phyloP scores from a whole-genome alignment of 2,329 filamentous ascomycete genomes.

The Rhynchosporium secalis region DNA sequence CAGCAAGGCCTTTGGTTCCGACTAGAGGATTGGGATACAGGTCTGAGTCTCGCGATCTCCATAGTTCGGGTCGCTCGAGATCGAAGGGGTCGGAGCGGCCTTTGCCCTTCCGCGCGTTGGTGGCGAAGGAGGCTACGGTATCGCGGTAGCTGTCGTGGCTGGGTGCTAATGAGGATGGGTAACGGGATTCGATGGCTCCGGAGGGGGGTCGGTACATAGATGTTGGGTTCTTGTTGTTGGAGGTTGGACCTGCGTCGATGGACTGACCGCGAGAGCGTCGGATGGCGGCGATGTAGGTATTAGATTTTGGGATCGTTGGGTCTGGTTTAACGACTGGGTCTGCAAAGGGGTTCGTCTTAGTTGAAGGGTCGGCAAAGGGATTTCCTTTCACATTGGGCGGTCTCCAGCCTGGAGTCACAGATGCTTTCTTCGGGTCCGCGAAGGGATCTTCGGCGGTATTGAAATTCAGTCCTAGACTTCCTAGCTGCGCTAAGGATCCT shows the following conservation, averaged over 20 bases:
- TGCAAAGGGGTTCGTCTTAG: conserved; percentile 26
- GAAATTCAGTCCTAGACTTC: conserved; percentile 36
- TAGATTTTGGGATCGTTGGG: conserved; percentile 37
- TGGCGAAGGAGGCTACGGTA: conserved; percentile 42
- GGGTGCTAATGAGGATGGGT: conserved; percentile 36
- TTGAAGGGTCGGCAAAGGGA: conserved; percentile 32
- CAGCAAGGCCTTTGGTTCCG: neutral
- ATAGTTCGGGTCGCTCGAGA: conserved; percentile 55
- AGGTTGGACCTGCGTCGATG: conserved; percentile 38
- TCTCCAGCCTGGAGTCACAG: conserved; percentile 10
- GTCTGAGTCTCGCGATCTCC: conserved; percentile 30
- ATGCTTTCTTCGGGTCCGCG: conserved; percentile 27
- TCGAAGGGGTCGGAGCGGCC: conserved; percentile 67
- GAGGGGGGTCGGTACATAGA: conserved; percentile 26
- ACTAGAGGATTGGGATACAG: conserved; percentile 14
- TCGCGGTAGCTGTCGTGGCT: conserved; percentile 41
- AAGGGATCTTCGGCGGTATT: conserved; percentile 32
- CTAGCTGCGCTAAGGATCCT: conserved; percentile 29
- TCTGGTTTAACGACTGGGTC: conserved; percentile 34
- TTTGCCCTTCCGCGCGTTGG: conserved; percentile 52
- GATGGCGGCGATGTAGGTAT: conserved; percentile 50
- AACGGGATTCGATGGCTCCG: conserved; percentile 29
- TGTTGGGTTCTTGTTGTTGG: conserved; percentile 29
- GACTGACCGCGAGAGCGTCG: conserved; percentile 52
- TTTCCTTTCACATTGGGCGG: conserved; percentile 19